Conservation (phyloP, 305 asterid species). For the Euphrasia arctica region DNA sequence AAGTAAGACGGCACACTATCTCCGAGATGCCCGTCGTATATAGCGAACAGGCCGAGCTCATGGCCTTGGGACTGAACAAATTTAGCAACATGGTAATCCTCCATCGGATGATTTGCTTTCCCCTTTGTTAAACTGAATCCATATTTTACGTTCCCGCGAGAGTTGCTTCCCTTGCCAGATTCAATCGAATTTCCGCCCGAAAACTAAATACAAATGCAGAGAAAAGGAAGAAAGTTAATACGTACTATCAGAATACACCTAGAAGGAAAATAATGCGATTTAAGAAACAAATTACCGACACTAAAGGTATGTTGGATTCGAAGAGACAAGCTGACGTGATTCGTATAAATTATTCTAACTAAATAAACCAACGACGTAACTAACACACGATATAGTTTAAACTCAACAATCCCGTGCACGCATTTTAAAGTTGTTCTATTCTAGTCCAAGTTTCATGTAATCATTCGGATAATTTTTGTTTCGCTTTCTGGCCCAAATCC, state of each 20-base stretch:
- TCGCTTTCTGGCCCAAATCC: neutral
- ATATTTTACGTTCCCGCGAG: constrained; percentile 52
- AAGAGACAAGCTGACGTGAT: neutral
- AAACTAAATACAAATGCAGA: constrained; percentile 31
- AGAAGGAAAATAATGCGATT: neutral
- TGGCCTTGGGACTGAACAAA: constrained; percentile 55
- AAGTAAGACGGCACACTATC: constrained; percentile 82
- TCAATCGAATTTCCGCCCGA: constrained; percentile 58
- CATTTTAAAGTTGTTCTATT: neutral
- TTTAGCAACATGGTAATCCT: constrained; percentile 93
- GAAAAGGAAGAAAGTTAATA: neutral
- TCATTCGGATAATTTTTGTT: too few relatives aligned
- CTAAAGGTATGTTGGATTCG: neutral
- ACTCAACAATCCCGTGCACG: neutral
- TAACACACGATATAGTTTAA: neutral
- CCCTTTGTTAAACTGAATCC: constrained; percentile 83
- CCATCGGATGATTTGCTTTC: constrained; percentile 95
- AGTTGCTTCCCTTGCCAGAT: constrained; percentile 81
- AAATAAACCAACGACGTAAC: neutral
- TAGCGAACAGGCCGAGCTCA: constrained; percentile 89
- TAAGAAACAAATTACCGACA: neutral
- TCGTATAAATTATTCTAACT: neutral
- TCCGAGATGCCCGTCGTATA: constrained; percentile 88
- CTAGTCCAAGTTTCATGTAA: too few relatives aligned
- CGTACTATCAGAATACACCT: neutral